A percentile compares a stretch with the other conserved stretches of the same genome.
phyloP scores from a whole-genome alignment of 108 stramenopile genomes.

The Discostella stelligeroides region DNA sequence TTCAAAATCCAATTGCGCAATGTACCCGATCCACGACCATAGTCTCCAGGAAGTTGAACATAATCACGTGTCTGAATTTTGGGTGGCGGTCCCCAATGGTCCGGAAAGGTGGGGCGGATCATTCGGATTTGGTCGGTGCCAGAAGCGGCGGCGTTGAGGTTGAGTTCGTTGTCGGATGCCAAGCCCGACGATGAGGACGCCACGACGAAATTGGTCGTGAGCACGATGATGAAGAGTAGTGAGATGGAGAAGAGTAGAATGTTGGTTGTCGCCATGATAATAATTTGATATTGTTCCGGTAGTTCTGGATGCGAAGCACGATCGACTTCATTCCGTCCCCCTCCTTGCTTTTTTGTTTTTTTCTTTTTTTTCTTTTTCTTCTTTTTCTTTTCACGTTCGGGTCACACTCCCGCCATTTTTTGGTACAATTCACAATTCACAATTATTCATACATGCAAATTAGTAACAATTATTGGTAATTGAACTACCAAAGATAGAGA shows the following conservation, averaged over 20 bases:
- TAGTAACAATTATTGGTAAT: no score
- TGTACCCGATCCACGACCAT: constrained; percentile 33
- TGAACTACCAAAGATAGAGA: no score
- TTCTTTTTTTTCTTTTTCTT: not conserved
- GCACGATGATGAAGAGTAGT: not conserved
- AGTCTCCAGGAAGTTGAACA: constrained; percentile 24
- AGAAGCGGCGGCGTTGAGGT: not conserved
- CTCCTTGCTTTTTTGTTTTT: no score
- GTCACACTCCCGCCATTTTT: no score
- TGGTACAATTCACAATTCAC: no score
- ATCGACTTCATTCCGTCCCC: no score
- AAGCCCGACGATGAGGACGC: constrained; percentile 1
- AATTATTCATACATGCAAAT: no score
- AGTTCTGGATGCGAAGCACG: no score
- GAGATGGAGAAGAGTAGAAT: not conserved
- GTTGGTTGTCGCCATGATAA: constrained; percentile 7
- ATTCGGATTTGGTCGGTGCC: not conserved
- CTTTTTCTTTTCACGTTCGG: not conserved
- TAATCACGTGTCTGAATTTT: constrained; percentile 28
- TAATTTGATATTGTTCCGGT: not conserved
- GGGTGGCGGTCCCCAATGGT: constrained; percentile 18
- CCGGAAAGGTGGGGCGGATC: constrained; percentile 7
- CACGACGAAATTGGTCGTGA: not conserved
- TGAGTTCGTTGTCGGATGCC: not conserved
- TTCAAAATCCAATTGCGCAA: constrained; percentile 28